Evolutionary conservation across 495 filamentous ascomycete species (phyloP), one percentile per base, ranked within the genome.

Genomic region (Cercophora newfieldiana): DNA sequence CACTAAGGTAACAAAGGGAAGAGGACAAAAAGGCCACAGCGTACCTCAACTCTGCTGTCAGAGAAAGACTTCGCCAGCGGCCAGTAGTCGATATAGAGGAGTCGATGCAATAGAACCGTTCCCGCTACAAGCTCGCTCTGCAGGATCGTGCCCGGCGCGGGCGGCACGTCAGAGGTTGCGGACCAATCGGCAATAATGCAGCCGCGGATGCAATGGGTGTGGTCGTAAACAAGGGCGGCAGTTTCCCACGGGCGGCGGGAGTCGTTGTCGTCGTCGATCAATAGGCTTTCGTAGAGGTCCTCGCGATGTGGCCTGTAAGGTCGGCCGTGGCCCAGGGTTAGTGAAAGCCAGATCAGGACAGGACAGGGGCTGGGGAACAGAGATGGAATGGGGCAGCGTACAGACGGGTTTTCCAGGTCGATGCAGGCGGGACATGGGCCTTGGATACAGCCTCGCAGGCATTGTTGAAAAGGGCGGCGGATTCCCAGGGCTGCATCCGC

Each of bases 171-270:
- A 59, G 55, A 21, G 21, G 55, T 4, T n/a, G 55, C 55, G 55
- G 55, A 59, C 55, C 55, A 59, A 59, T 59, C 55, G 28, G 55
- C 55, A 59, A 59, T 59, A n/a, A 59, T 59, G 29, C 55, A 59
- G 5, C 55, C 55, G 18, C 55, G 55, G 55, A 59, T 59, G 55
- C 55, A 59, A 59, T 59, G 55, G 55, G 55, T 3, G 55, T 59
- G 5, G 55, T 59, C 28, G 28, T 26, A 59, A 26, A 59, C 28
- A 59, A 59, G 55, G 21, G 55, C 55, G 55, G 55, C 29, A n/a
- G 55, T 33, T 26, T 33, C 24, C 55, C 55, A 59, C 55, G 55
- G 55, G 55, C 55, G 55, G 55, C 55, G 55, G 28, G 55, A n/a
- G 55, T 59, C n/a, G 19, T 56, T 21, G 55, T 59, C 55, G 55